These are phyloP conservation scores for Tulasnella sp. DNA, from an alignment of 768 basidiomycete genomes.

Conservation along the genomic window DNA sequence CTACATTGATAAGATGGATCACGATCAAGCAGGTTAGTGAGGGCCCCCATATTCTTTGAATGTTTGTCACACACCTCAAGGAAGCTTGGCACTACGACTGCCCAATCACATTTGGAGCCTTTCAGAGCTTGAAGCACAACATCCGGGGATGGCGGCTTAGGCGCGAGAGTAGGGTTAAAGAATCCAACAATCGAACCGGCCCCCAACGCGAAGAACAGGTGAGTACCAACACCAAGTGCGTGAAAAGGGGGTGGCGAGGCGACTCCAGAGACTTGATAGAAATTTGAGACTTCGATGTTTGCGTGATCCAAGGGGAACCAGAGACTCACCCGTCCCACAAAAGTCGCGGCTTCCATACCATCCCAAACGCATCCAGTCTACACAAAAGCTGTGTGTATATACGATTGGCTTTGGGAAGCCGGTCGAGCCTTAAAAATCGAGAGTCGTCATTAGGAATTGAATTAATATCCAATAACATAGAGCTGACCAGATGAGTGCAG, in stretches of 20 bases:
- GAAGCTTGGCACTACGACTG: constrained; percentile 19
- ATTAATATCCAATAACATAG: no score
- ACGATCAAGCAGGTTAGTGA: no score
- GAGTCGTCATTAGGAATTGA: no score
- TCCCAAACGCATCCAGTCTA: constrained; percentile 7
- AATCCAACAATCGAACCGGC: background rate
- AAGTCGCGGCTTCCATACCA: background rate
- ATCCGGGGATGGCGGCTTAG: constrained; percentile 16
- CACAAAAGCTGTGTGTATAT: constrained; percentile 16
- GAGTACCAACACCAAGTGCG: constrained; percentile 1
- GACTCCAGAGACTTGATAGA: background rate
- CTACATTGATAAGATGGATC: background rate
- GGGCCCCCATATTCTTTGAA: no score
- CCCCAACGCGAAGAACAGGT: background rate
- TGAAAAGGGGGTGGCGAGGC: constrained; percentile 11
- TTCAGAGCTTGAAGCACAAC: constrained; percentile 13
- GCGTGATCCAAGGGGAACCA: no score
- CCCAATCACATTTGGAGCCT: background rate
- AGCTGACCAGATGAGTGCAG: no score
- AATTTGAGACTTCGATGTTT: no score
- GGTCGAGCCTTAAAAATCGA: constrained; percentile 9
- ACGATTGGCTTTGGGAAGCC: constrained; percentile 19
- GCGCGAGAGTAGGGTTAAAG: constrained; percentile 15
- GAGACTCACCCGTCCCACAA: background rate
- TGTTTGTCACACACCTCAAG: constrained; percentile 4